phyloP scores from a whole-genome alignment of 306 rosid genomes.

The Glycine latifolia region DNA sequence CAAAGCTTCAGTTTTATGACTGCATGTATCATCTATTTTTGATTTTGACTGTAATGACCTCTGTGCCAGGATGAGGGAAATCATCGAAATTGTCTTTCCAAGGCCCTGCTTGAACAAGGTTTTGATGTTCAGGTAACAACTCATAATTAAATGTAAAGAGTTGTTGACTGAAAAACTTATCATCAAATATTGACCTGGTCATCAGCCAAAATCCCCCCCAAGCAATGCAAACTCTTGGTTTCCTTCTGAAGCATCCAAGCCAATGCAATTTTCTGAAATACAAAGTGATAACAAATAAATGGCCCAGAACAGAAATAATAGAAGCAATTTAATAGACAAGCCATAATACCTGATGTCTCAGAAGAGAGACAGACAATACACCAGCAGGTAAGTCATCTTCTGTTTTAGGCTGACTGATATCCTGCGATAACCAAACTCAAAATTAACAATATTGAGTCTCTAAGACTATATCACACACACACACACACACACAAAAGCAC shows the following conservation, averaged over 20 bases:
- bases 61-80: conserved; percentile 91
- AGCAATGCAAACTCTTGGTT: conserved; percentile 90
- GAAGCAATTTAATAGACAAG: conserved; percentile 28
- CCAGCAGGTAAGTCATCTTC: conserved; percentile 83
- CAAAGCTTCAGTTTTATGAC: conserved; percentile 78
- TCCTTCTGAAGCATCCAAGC: conserved; percentile 98
- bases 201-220: conserved; percentile 98
- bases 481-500: neutral
- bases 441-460: conserved; percentile 19
- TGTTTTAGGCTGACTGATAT: conserved; percentile 78
- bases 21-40: conserved; percentile 62
- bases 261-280: conserved; percentile 89
- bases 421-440: conserved; percentile 67
- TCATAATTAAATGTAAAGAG: conserved; percentile 28
- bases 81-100: conserved; percentile 96
- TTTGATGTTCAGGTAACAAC: conserved; percentile 34
- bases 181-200: conserved; percentile 74
- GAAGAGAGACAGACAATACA: conserved; percentile 81
- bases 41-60: conserved; percentile 66
- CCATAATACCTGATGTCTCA: conserved; percentile 88
- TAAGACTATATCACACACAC: conserved; percentile 6
- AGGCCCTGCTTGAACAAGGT: conserved; percentile 79
- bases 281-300: conserved; percentile 36
- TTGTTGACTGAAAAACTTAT: conserved; percentile 32
- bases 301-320: conserved; percentile 16